Conservation (phyloP, 2,329 filamentous ascomycete species). For the Talaromyces amestolkiae region DNA sequence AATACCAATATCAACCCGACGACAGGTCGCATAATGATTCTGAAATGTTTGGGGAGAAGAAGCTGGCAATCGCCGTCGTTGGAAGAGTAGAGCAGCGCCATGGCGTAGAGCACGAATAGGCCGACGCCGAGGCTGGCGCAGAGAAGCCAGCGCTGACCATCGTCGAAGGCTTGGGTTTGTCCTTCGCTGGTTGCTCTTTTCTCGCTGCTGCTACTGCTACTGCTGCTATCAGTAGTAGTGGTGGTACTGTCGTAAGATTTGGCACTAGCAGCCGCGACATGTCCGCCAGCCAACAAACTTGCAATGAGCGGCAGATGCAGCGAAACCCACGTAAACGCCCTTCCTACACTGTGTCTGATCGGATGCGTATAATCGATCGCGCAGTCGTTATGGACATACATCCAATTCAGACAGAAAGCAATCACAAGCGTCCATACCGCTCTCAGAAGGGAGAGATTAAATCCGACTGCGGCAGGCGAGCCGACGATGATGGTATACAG, state of each 20-base stretch:
- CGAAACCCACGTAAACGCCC: conserved; percentile 47
- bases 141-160: conserved; percentile 49
- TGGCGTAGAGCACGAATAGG: conserved; percentile 42
- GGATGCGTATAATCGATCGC: conserved; percentile 46
- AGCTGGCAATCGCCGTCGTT: conserved; percentile 35
- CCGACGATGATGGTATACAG: conserved; percentile 51
- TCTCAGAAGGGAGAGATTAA: conserved; percentile 45
- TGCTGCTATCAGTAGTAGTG: neutral
- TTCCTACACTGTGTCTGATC: conserved; percentile 45
- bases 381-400: conserved; percentile 52
- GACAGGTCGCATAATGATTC: conserved; percentile 31
- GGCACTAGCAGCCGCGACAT: conserved; percentile 46
- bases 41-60: conserved; percentile 33
- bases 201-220: neutral
- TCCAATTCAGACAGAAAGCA: conserved; percentile 52
- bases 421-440: conserved; percentile 52
- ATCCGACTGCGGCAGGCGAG: conserved; percentile 46
- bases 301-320: conserved; percentile 49
- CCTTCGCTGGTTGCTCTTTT: conserved; percentile 18
- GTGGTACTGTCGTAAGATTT: neutral
- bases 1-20: conserved; percentile 38
- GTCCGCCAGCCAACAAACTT: conserved; percentile 49
- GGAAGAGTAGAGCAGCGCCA: conserved; percentile 42
- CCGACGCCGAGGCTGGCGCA: conserved; percentile 49
- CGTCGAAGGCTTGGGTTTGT: conserved; percentile 31